Evolutionary conservation across 768 basidiomycete species (phyloP).

Genomic region (Pleurotus ostreatus): DNA sequence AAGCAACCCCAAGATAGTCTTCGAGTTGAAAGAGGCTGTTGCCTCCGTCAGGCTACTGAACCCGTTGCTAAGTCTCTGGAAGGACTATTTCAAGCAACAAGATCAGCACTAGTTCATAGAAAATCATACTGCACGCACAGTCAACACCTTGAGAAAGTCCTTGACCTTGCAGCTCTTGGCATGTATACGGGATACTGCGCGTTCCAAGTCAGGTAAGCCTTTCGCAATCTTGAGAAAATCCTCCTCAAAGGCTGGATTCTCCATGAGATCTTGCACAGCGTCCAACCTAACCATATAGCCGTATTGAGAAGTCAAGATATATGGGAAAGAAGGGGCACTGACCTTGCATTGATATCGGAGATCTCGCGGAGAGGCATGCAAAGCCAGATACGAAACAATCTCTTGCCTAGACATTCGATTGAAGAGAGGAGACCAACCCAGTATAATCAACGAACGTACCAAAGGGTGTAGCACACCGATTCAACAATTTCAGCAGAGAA

Average conservation of each 20-base stretch:
- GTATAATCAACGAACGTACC: conserved; percentile 42
- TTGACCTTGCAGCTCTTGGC: conserved; percentile 84
- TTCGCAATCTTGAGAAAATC: conserved; percentile 76
- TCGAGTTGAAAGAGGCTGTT: conserved; percentile 72
- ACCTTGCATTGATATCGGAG: conserved; percentile 87
- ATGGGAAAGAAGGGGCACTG: neutral
- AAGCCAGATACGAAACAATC: conserved; percentile 95
- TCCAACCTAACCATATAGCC: conserved; percentile 60
- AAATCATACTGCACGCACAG: conserved; percentile 34
- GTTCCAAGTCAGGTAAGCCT: conserved; percentile 87
- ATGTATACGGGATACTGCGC: conserved; percentile 92
- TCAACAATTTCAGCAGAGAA: conserved; percentile 76
- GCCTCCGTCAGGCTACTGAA: conserved; percentile 58
- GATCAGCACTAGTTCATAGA: neutral
- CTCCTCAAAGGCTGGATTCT: conserved; percentile 70
- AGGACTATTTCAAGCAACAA: conserved; percentile 46
- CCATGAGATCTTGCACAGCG: conserved; percentile 88
- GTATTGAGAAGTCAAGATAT: conserved; percentile 12
- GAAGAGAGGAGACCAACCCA: conserved; percentile 5
- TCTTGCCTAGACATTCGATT: conserved; percentile 57
- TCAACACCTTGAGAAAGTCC: conserved; percentile 83
- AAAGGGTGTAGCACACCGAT: conserved; percentile 86
- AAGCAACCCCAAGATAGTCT: conserved; percentile 70
- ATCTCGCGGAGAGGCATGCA: conserved; percentile 86
- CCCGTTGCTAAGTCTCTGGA: conserved; percentile 68